Percentiles rank a stretch among this genome's conserved stretches.
These are phyloP conservation scores for Hypholoma fasciculare DNA, from an alignment of 768 basidiomycete genomes.

Conservation along the genomic window DNA sequence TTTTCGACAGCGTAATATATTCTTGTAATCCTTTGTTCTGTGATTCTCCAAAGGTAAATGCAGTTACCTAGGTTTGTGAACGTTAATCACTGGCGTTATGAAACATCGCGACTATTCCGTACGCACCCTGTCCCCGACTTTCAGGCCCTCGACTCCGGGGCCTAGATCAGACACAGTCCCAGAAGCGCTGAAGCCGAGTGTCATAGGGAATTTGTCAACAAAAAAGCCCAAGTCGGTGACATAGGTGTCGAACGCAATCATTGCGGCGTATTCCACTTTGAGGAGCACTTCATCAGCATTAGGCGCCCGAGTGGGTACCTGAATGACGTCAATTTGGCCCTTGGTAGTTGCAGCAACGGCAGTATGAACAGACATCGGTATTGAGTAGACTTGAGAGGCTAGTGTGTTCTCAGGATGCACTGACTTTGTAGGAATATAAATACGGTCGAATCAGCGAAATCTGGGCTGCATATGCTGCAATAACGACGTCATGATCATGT, in stretches of 20 bases:
- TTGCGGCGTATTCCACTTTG: constrained; percentile 38
- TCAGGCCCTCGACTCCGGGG: constrained; percentile 28
- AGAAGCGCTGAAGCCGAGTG: constrained; percentile 37
- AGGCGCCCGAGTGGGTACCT: constrained; percentile 33
- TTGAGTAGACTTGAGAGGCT: neutral
- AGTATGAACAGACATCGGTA: constrained; percentile 37
- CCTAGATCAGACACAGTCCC: constrained; percentile 40
- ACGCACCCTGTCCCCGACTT: constrained; percentile 40
- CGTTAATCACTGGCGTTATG: neutral
- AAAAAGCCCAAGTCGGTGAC: constrained; percentile 32
- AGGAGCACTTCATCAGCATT: constrained; percentile 38
- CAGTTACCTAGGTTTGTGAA: constrained; percentile 19
- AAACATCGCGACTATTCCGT: neutral
- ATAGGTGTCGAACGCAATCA: constrained; percentile 43
- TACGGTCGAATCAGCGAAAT: too few species aligned
- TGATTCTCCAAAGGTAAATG: constrained; percentile 25
- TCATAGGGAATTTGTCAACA: constrained; percentile 31
- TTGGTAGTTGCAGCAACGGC: constrained; percentile 39
- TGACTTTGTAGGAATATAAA: too few species aligned
- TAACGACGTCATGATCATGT: too few species aligned
- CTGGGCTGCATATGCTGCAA: too few species aligned
- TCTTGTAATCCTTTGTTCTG: constrained; percentile 37
- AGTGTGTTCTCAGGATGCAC: too few species aligned
- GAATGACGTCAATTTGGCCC: constrained; percentile 34
- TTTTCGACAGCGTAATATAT: constrained; percentile 29